These are phyloP conservation scores for Gomphus bonarii DNA, from an alignment of 1,284 basidiomycete genomes.

Conservation along the genomic window DNA sequence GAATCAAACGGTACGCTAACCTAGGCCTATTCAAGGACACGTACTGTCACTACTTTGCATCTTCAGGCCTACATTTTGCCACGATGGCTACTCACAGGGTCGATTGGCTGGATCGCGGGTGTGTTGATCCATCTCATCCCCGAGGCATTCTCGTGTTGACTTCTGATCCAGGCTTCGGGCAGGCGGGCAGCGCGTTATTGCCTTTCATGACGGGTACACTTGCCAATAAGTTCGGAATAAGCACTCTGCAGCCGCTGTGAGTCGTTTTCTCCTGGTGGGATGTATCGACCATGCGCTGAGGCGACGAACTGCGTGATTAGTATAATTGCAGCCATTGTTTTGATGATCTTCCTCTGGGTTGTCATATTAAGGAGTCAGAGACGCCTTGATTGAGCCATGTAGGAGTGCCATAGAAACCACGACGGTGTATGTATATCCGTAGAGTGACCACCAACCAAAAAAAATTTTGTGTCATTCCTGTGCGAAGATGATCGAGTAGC, in stretches of 20 bases:
- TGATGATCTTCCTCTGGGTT: no score
- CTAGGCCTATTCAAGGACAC: neutral
- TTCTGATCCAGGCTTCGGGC: slow-evolving; percentile 32
- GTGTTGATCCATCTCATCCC: neutral
- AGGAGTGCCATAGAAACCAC: no score
- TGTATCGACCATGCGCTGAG: neutral
- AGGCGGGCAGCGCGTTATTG: slow-evolving; percentile 54
- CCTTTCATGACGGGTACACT: slow-evolving; percentile 56
- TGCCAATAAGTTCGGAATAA: slow-evolving; percentile 43
- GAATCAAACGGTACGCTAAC: slow-evolving; percentile 30
- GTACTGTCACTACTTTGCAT: neutral
- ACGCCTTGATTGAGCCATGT: no score
- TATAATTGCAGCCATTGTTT: no score
- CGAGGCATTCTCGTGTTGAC: neutral
- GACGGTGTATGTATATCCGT: no score
- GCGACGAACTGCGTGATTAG: no score
- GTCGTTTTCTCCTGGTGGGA: slow-evolving; percentile 16
- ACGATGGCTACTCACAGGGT: slow-evolving; percentile 47
- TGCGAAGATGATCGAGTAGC: no score
- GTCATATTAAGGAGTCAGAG: no score
- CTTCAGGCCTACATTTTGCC: slow-evolving; percentile 39
- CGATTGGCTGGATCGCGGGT: slow-evolving; percentile 60
- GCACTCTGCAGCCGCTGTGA: slow-evolving; percentile 47
- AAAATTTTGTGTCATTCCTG: no score
- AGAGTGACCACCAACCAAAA: no score